Evolutionary conservation across 2,329 filamentous ascomycete genomes (phyloP).

Genomic region (Aspergillus intermedius): DNA sequence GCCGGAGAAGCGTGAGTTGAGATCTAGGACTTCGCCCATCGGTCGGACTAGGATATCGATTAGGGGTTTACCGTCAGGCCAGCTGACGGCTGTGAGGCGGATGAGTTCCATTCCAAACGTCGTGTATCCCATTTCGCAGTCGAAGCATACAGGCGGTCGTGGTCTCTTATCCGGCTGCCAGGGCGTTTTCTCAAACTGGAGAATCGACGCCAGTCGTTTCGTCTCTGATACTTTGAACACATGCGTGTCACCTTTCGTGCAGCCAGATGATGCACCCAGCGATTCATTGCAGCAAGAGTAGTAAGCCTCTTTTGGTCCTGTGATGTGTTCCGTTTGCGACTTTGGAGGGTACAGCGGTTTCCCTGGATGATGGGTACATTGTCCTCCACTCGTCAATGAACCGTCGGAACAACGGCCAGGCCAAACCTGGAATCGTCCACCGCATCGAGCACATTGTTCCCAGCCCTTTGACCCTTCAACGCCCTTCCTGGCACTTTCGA

Average conservation of each 20-base stretch:
- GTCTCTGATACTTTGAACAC: constrained; percentile 79
- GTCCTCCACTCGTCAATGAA: constrained; percentile 66
- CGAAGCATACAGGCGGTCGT: constrained; percentile 63
- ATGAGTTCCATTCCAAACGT: constrained; percentile 81
- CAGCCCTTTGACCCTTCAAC: constrained; percentile 64
- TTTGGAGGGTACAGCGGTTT: constrained; percentile 56
- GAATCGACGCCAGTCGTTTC: constrained; percentile 66
- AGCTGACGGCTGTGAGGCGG: constrained; percentile 79
- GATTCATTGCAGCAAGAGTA: constrained; percentile 75
- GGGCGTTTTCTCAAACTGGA: constrained; percentile 77
- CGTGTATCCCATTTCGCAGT: constrained; percentile 98
- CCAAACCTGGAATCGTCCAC: constrained; percentile 82
- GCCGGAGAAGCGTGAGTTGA: constrained; percentile 89
- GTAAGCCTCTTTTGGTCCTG: constrained; percentile 52
- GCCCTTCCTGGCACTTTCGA: constrained; percentile 60
- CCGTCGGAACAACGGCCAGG: constrained; percentile 74
- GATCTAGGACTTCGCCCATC: constrained; percentile 74
- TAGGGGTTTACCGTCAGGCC: constrained; percentile 69
- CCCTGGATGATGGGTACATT: constrained; percentile 75
- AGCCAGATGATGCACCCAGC: constrained; percentile 67
- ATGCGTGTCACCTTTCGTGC: constrained; percentile 63
- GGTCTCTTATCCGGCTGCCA: constrained; percentile 23
- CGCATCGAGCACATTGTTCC: constrained; percentile 85
- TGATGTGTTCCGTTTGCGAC: constrained; percentile 50
- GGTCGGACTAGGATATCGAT: constrained; percentile 82